Base-by-base conservation (phyloP, 441 rosid species). In the Macaranga tanarius region DNA sequence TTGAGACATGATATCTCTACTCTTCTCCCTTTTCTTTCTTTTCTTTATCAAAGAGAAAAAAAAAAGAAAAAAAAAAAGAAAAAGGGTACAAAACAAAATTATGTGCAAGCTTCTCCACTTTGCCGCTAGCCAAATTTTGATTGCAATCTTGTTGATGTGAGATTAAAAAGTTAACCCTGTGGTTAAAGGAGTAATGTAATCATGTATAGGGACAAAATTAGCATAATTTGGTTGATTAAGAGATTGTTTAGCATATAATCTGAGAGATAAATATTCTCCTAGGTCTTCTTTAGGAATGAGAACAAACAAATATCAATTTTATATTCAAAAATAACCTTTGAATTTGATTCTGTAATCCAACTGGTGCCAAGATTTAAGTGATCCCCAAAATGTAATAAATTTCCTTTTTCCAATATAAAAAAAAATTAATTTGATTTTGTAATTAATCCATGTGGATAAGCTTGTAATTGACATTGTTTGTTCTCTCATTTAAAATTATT, bases 221-320 rank as follows among this genome's bases (percentile, higher is more conserved):
- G 74, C 78, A 69, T 65, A 55, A 65, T 69, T 58, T 42, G 34
- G 50, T 23, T 38, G 65, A 71, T 71, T 57, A 74, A 13, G 62
- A 73, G 72, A 62, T 72, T 67, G 75, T 75, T 75, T 71, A 72
- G 76, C 59, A 52, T 77, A 74, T 44, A 57, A 72, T 71, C 73
- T 50, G 58, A 76, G 74, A 66, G 47, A 66, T 48, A 26, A 20
- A 59, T 60, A 73, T 76, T 80, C 73, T 38, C n/a, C 34, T 20
- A 52, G 59, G 71, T 62, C 28, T 58, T 34, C 72, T 74, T 72
- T 67, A 15, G 4, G 2, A 47, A 45, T 12, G 8, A 47, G 42
- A 40, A 75, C 40, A 51, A 8, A 55, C 19, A 44, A 48, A 28
- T 55, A 58, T 57, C 62, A 13, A 26, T 61, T 62, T 54, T 62